These are phyloP conservation scores for Nakazawaea holstii DNA, from an alignment of 805 yeast species.

Conservation along the genomic window DNA sequence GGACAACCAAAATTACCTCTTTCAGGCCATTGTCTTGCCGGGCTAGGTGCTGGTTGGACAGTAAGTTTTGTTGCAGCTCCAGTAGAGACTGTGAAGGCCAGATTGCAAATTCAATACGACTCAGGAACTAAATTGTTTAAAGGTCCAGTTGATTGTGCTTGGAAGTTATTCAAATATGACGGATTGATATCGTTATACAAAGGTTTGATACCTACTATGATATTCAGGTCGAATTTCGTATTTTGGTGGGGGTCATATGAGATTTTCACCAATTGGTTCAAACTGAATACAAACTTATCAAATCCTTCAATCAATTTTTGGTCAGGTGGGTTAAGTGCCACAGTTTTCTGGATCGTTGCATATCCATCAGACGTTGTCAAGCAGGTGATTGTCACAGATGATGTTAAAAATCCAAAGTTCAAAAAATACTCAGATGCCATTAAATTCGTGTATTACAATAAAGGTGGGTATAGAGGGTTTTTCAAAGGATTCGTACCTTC, in stretches of 20 bases:
- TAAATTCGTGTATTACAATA: conserved; percentile 52
- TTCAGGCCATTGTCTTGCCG: conserved; percentile 69
- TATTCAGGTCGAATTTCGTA: conserved; percentile 80
- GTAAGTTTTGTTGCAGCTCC: conserved; percentile 96
- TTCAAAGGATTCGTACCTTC: conserved; percentile 79
- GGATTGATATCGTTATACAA: conserved; percentile 75
- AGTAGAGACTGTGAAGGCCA: conserved; percentile 82
- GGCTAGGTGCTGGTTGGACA: conserved; percentile 84
- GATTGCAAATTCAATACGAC: conserved; percentile 87
- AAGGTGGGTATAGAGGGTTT: conserved; percentile 64
- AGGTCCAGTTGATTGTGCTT: conserved; percentile 78
- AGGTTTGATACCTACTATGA: conserved; percentile 80
- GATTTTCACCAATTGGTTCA: conserved; percentile 64
- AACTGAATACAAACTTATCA: conserved; percentile 57
- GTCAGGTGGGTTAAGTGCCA: conserved; percentile 87
- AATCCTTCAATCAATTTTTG: conserved; percentile 77
- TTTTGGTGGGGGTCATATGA: conserved; percentile 97
- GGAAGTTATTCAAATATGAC: conserved; percentile 48
- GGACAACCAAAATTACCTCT: conserved; percentile 51
- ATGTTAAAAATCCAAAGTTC: conserved; percentile 65
- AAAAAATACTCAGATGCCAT: conserved; percentile 71
- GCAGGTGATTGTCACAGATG: conserved; percentile 79
- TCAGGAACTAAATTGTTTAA: conserved; percentile 57
- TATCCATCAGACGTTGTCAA: conserved; percentile 88
- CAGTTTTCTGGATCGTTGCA: conserved; percentile 85